Base-by-base conservation (phyloP, 495 filamentous ascomycete genomes). In the Pyrenula aspistea region DNA sequence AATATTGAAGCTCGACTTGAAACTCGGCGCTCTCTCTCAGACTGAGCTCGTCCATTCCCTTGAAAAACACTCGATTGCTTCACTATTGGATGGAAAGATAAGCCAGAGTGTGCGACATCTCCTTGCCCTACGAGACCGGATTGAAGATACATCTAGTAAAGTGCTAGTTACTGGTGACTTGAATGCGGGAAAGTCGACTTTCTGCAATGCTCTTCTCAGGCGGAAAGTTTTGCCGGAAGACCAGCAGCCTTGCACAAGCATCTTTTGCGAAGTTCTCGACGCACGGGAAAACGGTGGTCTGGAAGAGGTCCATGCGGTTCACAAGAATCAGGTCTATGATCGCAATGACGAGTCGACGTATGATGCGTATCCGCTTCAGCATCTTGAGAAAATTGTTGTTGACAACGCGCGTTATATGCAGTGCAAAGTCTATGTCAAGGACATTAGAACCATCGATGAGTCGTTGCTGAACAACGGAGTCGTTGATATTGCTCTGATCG, bases 141-240 rank as follows among this genome's bases (percentile, higher is more conserved):
- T 98, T 54, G 92, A 96, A 65, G 93, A 98, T 71, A 97, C 88
- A 0, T 88, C 92, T 2, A 97, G 94, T 71, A 98, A 97, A 71
- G 94, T 98, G 15, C 66, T 98, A 61, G 84, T 98, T n/a, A 98
- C 93, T 12, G 93, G 93, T 63, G 93, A 98, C 71, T 69, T 97
- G 53, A 98, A 98, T 67, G 92, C 93, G 12, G 93, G 93, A 63
- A 98, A 98, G 66, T 98, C 93, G 11, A 97, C 93, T 2, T 97
- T 98, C 62, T 98, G 93, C 74, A 98, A 98, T 71, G 94, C 93
- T 10, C 72, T 98, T 22, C 72, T 98, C 42, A 85, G 93, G 49
- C 84, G 91, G 57, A 96, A 96, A 70, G 79, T 98, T 15, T 73
- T 98, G 15, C 93, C 93, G 2, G 93, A 96, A 72, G 94, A 97